Evolutionary conservation across 2,329 filamentous ascomycete genomes (phyloP).

Genomic region (Penicillium sp.): DNA sequence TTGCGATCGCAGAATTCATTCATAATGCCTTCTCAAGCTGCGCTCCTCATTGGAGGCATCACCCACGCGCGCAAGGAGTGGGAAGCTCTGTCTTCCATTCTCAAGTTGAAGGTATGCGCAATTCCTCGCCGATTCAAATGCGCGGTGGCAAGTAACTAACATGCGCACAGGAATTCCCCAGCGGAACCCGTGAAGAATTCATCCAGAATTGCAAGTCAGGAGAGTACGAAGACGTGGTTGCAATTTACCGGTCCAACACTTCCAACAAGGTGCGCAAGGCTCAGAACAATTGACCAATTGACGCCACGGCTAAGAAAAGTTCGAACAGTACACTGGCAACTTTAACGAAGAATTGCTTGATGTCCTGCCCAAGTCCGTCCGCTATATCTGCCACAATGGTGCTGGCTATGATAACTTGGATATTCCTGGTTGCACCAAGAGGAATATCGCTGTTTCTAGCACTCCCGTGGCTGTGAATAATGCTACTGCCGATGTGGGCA

Average conservation of each 20-base stretch:
- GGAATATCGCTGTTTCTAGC: constrained; percentile 50
- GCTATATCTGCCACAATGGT: constrained; percentile 61
- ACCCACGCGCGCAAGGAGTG: constrained; percentile 52
- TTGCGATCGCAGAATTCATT: constrained; percentile 23
- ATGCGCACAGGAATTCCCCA: constrained; percentile 56
- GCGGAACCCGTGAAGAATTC: constrained; percentile 62
- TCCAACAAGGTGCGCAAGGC: constrained; percentile 53
- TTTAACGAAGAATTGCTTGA: constrained; percentile 57
- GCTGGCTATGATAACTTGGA: constrained; percentile 68
- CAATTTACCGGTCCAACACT: constrained; percentile 64
- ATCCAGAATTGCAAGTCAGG: constrained; percentile 61
- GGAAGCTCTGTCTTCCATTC: constrained; percentile 48
- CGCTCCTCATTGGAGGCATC: constrained; percentile 54
- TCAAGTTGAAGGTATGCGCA: constrained; percentile 48
- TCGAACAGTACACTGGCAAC: constrained; percentile 49
- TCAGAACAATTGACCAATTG: background rate
- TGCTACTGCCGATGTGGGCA: constrained; percentile 55
- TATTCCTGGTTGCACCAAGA: constrained; percentile 58
- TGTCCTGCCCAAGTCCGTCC: constrained; percentile 53
- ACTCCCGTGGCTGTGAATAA: constrained; percentile 55
- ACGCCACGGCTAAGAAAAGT: too few relatives aligned
- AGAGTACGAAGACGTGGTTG: constrained; percentile 61
- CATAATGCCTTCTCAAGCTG: constrained; percentile 46
- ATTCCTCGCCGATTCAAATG: background rate
- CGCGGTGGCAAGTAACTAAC: constrained; percentile 4